Base-by-base conservation (phyloP, 768 basidiomycete genomes). In the Trametes cubensis region DNA sequence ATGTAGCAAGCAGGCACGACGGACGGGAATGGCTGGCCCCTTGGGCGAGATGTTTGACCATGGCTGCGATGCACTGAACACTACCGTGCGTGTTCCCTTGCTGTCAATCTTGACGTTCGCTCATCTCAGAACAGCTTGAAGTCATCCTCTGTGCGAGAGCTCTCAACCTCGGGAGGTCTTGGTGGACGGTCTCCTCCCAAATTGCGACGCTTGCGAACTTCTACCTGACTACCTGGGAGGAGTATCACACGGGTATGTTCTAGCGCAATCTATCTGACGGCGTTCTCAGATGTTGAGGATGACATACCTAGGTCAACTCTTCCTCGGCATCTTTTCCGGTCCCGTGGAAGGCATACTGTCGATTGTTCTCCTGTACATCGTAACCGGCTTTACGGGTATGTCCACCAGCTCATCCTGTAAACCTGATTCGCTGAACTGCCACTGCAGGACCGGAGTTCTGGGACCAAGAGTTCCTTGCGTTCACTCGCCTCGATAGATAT, bases 1-100 rank as follows among this genome's bases (percentile, higher is more conserved):
- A 17, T 38, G 28, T 66, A 94, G 96, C 17, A 98, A 98, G 74
- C 97, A 99, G 75, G 97, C 97, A 21, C 80, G 97, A 64, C 78
- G 96, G 53, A 96, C 95, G 0, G 94, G 94, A 1, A 98, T 97
- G 92, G 90, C 94, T n/a, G 93, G 97, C 5, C 96, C 96, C 25
- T 77, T 98, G 34, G 97, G 97, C 18, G 92, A 99, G 74, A 89
- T 98, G 87, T 99, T 99, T 73, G 97, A 99, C 72, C 97, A 98
- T 75, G 96, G 91, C 4, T 95, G 92, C 70, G 94, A 96, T 71
- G 95, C 95, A 0, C 80, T 99, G 66, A 98, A 98, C 71, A 98
- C 96, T 0, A 96, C 94, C 50, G 94, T 95, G 69, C 62, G 75
- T 59, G 70, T 45, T 28, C 54, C 51, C 34, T 20, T 21, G 45